Evolutionary conservation across 2,329 filamentous ascomycete genomes (phyloP).

Genomic region (Grosmannia serpens): DNA sequence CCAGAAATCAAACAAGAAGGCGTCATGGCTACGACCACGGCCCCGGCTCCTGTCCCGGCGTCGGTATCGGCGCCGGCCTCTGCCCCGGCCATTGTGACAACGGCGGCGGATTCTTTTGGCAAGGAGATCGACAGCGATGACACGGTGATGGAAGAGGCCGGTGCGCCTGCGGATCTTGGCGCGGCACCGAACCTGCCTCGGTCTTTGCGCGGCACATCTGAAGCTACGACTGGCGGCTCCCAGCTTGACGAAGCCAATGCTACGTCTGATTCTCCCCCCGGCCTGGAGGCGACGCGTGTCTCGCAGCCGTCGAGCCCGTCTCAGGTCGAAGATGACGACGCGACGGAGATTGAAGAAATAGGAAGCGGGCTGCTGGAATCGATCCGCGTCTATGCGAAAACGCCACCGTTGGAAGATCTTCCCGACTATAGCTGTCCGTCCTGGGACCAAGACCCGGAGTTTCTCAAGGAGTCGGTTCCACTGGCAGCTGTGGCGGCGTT

Average conservation of each 20-base stretch:
- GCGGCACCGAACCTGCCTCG: constrained; percentile 1
- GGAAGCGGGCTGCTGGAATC: constrained; percentile 37
- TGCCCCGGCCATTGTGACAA: background rate
- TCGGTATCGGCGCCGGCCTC: background rate
- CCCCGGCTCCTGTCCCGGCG: background rate
- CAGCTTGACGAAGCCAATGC: background rate
- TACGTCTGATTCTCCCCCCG: constrained; percentile 5
- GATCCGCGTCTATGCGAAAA: constrained; percentile 39
- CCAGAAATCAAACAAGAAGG: background rate
- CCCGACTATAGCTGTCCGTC: constrained; percentile 33
- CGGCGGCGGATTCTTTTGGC: background rate
- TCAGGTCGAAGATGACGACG: constrained; percentile 36
- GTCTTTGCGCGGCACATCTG: background rate
- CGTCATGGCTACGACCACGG: background rate
- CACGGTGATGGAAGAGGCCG: background rate
- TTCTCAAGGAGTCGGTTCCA: constrained; percentile 29
- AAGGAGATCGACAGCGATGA: background rate
- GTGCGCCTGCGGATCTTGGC: background rate
- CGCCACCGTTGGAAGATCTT: constrained; percentile 42
- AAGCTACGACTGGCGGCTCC: background rate
- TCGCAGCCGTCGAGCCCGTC: constrained; percentile 33
- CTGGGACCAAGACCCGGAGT: constrained; percentile 36
- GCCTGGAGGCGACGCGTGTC: constrained; percentile 1
- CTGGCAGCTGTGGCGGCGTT: constrained; percentile 31
- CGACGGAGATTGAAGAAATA: constrained; percentile 43